Evolutionary conservation across 495 filamentous ascomycete genomes (phyloP), one percentile per base, ranked within the genome.

Genomic region (Podospora tetraspora): DNA sequence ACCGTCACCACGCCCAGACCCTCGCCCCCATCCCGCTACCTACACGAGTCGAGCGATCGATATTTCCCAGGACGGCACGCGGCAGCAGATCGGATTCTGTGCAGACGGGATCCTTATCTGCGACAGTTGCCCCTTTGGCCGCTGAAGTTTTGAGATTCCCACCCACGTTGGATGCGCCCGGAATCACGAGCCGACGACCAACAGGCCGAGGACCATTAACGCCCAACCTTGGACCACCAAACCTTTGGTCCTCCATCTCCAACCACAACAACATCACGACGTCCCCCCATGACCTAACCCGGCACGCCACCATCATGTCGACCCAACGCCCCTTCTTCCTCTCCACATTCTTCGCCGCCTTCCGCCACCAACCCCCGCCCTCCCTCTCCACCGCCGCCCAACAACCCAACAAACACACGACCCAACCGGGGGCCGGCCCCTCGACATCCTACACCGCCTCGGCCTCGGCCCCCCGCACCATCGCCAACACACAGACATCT

Each of bases 341-440:
- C 70, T 88, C 90, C 66, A 92, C 91, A 82, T 92, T 96, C 84
- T 86, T 96, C 70, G 89, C 91, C 74, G 91, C 91, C 71, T 94
- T 94, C 78, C 89, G 92, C 19, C 82, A 82, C 69, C 79, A 77
- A 66, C 64, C 76, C 6, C 43, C 43, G 4, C 77, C 75, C 6
- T 74, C 76, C 3, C 76, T 77, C 57, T 76, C 77, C 12, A 71
- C 75, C 60, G 63, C 63, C 43, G 57, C 63, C 24, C 79, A 80
- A 66, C 73, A 79, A 61, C 73, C 81, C 3, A 83, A 79, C 68
- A 83, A 83, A 65, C 81, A 83, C 71, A 59, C 57, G 68, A 77
- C 9, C 66, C 63, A 76, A 60, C 16, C 73, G 62, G 52, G 68
- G 81, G 80, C 61, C 70, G 72, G 69, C 72, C 52, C n/a, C 30